These are phyloP conservation scores for Backusella parvicylindrica DNA, from an alignment of 192 early-diverging fungal species.

Conservation along the genomic window DNA sequence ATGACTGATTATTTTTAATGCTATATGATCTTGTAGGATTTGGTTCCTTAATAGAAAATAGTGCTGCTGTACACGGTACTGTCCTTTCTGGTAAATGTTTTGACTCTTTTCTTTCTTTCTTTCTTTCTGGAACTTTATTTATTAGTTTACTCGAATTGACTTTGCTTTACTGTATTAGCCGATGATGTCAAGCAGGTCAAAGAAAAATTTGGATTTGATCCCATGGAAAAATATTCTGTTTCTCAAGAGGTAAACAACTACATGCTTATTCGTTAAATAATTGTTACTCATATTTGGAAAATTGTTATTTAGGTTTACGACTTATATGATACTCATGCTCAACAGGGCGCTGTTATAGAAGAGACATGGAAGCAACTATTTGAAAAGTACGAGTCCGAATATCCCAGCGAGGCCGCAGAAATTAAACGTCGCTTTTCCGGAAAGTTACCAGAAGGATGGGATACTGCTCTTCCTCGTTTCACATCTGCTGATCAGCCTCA, in stretches of 20 bases:
- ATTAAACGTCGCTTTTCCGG: slow-evolving; percentile 70
- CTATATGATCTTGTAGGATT: slow-evolving; percentile 34
- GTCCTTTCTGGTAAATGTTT: slow-evolving; percentile 52
- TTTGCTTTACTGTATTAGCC: slow-evolving; percentile 14
- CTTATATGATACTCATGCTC: neutral
- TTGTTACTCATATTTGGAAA: neutral
- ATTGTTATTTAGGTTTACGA: neutral
- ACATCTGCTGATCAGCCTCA: slow-evolving; percentile 69
- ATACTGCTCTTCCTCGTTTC: slow-evolving; percentile 66
- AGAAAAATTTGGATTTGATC: slow-evolving; percentile 78
- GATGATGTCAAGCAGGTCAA: slow-evolving; percentile 82
- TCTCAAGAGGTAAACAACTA: neutral
- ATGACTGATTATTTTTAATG: too few species aligned
- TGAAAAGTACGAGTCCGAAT: slow-evolving; percentile 56
- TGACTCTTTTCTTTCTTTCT: neutral
- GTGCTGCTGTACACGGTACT: slow-evolving; percentile 86
- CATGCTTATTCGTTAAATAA: too few species aligned
- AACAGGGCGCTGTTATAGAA: neutral
- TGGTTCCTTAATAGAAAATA: slow-evolving; percentile 86
- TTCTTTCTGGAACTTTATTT: too few species aligned
- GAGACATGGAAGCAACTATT: slow-evolving; percentile 66
- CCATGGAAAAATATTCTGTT: neutral
- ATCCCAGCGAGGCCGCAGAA: slow-evolving; percentile 65
- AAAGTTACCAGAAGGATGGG: slow-evolving; percentile 69
- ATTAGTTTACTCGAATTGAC: neutral